Conservation (phyloP, 148 eudicot species). For the Rhododendron molle region DNA sequence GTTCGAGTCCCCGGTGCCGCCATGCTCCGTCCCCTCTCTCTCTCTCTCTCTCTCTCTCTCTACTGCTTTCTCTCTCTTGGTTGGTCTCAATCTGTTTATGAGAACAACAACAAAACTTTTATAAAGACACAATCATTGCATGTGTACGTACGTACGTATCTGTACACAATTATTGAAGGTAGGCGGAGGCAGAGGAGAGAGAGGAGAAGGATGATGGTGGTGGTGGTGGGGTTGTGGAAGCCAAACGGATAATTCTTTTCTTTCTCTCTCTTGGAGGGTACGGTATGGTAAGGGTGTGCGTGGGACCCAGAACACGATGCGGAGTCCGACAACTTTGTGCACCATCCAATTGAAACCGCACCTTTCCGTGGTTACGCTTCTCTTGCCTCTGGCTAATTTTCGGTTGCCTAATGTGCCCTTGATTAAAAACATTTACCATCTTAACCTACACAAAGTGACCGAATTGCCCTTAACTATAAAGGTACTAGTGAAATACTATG, state of each 20-base stretch:
- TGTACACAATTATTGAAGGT: background rate
- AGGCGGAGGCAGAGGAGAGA: background rate
- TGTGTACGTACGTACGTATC: background rate
- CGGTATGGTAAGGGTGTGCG: background rate
- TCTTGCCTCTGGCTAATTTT: background rate
- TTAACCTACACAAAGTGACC: background rate
- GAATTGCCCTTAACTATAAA: background rate
- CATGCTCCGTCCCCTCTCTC: constrained; percentile 19
- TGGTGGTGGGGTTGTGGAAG: background rate
- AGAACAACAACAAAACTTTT: background rate
- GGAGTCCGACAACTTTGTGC: background rate
- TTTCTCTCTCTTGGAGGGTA: background rate
- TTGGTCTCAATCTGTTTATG: background rate
- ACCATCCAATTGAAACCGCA: background rate
- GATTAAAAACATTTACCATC: background rate
- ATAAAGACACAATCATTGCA: background rate
- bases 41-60: background rate
- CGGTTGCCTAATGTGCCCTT: background rate
- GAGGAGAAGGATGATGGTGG: background rate
- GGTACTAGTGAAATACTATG: too few relatives aligned
- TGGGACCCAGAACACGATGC: background rate
- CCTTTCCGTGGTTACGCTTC: constrained; percentile 7
- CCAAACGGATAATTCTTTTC: background rate
- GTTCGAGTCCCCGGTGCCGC: constrained; percentile 41
- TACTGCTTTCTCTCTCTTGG: too few relatives aligned